Base-by-base conservation (phyloP, 1,284 basidiomycete species). In the Rhizoctonia solani region DNA sequence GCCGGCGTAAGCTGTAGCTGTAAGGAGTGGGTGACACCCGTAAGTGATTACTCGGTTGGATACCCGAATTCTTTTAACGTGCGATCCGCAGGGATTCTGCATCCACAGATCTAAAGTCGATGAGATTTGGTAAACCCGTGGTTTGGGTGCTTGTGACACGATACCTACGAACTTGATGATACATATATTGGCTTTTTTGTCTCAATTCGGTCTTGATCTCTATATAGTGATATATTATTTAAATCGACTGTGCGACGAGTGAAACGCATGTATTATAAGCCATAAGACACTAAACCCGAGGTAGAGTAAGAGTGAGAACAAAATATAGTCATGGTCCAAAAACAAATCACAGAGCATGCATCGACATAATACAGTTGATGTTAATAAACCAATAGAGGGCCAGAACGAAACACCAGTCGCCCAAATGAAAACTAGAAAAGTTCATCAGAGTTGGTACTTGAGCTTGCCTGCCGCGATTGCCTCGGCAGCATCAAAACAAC, bases 1-100 rank as follows among this genome's bases (percentile, higher is more conserved):
- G 93, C 95, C 2, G 96, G 96, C 0, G 87, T 93, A 52, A 87
- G 90, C 75, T 98, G 95, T 76, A 90, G 90, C 23, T 98, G 95
- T 74, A 89, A 88, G 73, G 86, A 89, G 73, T 95, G 93, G 93
- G 90, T 95, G 32, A 88, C 87, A 4, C 93, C 93, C 27, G 92
- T 93, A 74, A 74, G 86, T 81, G 67, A 34, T n/a, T 37, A 23
- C 19, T 46, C 50, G 1, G 14, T 27, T 46, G 32, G 19, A 39
- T 23, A 25, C 39, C 8, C 27, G 37, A 32, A 25, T 50, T 54
- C 42, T 30, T 52, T 5, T 25, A 27, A 41, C 29, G 30, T 54
- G 25, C n/a, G 71, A 72, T 25, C 72, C 73, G 0, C 71, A 94
- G 86, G 93, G 93, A 0, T 96, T 97, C 76, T 95, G 93, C 73